These are phyloP conservation scores for Fusarium aywerte DNA, from an alignment of 2,329 filamentous ascomycete species.

Conservation along the genomic window DNA sequence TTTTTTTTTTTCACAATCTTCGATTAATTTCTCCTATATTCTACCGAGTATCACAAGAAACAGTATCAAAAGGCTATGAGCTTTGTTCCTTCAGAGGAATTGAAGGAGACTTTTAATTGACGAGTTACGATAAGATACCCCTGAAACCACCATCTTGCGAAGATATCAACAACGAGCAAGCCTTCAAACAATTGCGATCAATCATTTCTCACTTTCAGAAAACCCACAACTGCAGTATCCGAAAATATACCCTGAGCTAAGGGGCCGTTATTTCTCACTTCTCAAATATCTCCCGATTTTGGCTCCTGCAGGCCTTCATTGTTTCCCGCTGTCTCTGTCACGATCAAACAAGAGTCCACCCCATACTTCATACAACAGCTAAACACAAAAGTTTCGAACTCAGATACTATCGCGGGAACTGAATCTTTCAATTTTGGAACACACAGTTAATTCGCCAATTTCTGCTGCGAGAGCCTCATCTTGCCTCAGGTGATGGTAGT, in stretches of 20 bases:
- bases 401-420: no score
- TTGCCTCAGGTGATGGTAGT: background rate
- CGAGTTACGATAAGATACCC: background rate
- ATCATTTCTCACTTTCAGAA: background rate
- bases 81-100: background rate
- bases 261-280: background rate
- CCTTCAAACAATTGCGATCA: fast-evolving
- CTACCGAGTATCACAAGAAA: fast-evolving
- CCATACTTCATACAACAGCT: no score
- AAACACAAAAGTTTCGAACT: no score
- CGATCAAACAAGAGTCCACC: no score
- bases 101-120: background rate
- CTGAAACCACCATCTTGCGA: background rate
- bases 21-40: background rate
- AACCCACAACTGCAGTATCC: no score
- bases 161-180: background rate
- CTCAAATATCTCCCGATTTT: background rate
- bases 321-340: no score
- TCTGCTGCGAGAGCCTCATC: background rate
- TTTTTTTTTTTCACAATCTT: background rate
- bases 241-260: background rate
- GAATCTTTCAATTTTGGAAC: background rate
- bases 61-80: fast-evolving
- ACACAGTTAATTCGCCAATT: background rate
- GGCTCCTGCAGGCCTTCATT: no score